Base-by-base conservation (phyloP, 2,329 filamentous ascomycete genomes). In the Sporothrix humicola region DNA sequence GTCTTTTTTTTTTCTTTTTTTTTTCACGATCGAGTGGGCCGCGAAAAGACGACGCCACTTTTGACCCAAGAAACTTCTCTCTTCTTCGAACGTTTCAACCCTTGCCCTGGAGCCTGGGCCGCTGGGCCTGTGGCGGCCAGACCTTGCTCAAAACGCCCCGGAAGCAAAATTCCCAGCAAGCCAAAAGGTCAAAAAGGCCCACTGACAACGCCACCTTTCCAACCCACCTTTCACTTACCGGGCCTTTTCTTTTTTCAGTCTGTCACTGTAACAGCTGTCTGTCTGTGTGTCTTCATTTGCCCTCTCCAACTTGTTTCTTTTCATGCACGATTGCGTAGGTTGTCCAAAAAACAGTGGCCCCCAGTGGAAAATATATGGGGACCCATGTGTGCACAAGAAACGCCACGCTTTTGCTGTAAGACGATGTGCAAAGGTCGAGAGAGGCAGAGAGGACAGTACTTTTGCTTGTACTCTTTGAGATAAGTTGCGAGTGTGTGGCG, bases 171-270 rank as follows among this genome's bases (percentile, higher is more conserved):
- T 20, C 9, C 37, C 8, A 44, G 31, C 37, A 31, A n/a, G 5
- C 58, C 58, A 61, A 31, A 23, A 13, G 17, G 8, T 17, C n/a
- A n/a, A 44, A 9, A 20, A 63, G 65, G 46, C 46, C 46, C 65
- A 68, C 65, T 31, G 65, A n/a, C 46, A 52, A 52, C 65, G 15
- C 46, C 65, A 68, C 46, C 46, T 52, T n/a, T n/a, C 15, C 46
- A 15, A 8, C 46, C 23, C 44, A 50, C 37, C 4, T 15, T 52
- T 15, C 15, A 17, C 48, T 26, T 48, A 46, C 59, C 59, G 42
- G 59, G 37, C 63, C 63, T 68, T 37, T n/a, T 26, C 6, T n/a
- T 66, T 20, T 37, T 50, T 2, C 2, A 2, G 4, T 12, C 31
- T 37, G 15, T 23, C 5, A n/a, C 12, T 50, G 20, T 12, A 31